phyloP scores from a whole-genome alignment of 345 rosid species.

The Raphanus sativus region DNA sequence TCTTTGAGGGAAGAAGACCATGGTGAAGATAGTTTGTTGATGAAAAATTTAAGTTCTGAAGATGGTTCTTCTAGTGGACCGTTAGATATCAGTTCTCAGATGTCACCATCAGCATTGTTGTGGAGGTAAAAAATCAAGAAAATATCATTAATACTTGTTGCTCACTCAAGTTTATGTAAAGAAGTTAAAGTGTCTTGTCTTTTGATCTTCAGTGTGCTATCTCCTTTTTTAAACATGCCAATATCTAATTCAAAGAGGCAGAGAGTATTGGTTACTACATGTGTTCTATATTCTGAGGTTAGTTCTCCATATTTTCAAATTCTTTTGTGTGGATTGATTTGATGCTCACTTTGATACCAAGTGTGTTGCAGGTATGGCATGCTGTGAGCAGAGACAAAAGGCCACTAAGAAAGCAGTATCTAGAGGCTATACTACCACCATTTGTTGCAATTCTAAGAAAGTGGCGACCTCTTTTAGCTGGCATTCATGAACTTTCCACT shows the following conservation, averaged over 20 bases:
- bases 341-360: conserved; percentile 17
- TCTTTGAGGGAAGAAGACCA: conserved; percentile 93
- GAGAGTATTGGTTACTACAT: conserved; percentile 91
- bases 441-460: conserved; percentile 90
- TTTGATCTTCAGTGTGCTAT: conserved; percentile 70
- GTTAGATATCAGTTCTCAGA: conserved; percentile 50
- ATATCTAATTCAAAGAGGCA: conserved; percentile 94
- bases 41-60: conserved; percentile 52
- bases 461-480: conserved; percentile 95
- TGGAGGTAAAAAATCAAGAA: conserved; percentile 71
- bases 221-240: conserved; percentile 93
- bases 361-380: conserved; percentile 76
- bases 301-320: conserved; percentile 38
- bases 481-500: conserved; percentile 93
- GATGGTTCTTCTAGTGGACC: conserved; percentile 5
- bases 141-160: no score
- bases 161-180: background rate
- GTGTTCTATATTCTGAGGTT: conserved; percentile 97
- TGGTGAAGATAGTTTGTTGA: conserved; percentile 66
- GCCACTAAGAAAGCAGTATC: conserved; percentile 83
- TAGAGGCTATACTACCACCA: conserved; percentile 90
- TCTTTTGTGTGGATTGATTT: conserved; percentile 14
- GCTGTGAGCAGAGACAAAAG: conserved; percentile 78
- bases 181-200: conserved; percentile 20
- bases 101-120: conserved; percentile 75